phyloP scores from a whole-genome alignment of 1,284 basidiomycete species.

The Takashimella koratensis region DNA sequence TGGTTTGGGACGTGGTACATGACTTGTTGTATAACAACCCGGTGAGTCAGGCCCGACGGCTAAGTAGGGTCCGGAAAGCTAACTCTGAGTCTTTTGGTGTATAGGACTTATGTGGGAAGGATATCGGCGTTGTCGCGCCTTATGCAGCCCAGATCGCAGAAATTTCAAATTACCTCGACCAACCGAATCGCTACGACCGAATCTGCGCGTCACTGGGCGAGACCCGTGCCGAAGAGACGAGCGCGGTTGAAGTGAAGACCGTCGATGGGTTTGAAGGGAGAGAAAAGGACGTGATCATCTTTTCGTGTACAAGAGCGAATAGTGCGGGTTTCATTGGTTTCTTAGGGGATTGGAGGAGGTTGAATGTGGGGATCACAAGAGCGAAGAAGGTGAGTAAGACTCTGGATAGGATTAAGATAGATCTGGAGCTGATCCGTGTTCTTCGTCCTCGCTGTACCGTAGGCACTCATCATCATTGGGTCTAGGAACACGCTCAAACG shows the following conservation, averaged over 20 bases:
- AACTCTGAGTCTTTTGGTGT: too few species aligned
- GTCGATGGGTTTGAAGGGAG: conserved; percentile 92
- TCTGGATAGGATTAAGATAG: conserved; percentile 2
- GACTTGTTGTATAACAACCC: conserved; percentile 71
- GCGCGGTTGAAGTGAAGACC: conserved; percentile 73
- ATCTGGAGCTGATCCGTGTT: background rate
- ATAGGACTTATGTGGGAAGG: conserved; percentile 61
- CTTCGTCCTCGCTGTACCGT: too few species aligned
- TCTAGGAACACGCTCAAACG: conserved; percentile 64
- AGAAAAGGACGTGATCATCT: conserved; percentile 86
- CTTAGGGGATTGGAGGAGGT: conserved; percentile 75
- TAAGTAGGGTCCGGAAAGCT: too few species aligned
- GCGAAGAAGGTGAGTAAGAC: conserved; percentile 62
- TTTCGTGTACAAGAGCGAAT: conserved; percentile 84
- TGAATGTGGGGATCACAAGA: conserved; percentile 84
- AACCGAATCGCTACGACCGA: conserved; percentile 4
- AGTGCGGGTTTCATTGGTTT: conserved; percentile 72
- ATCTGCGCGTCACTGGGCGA: conserved; percentile 56
- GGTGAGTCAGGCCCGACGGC: too few species aligned
- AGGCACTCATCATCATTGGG: conserved; percentile 69
- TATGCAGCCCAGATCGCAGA: conserved; percentile 76
- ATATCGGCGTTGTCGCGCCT: conserved; percentile 84
- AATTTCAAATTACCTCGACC: conserved; percentile 58
- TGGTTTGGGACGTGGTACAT: conserved; percentile 72
- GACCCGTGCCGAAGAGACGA: conserved; percentile 61